Percentiles rank a stretch among this genome's conserved stretches.
Evolutionary conservation across 805 yeast genomes (phyloP).

Genomic region (Candida ovalis): DNA sequence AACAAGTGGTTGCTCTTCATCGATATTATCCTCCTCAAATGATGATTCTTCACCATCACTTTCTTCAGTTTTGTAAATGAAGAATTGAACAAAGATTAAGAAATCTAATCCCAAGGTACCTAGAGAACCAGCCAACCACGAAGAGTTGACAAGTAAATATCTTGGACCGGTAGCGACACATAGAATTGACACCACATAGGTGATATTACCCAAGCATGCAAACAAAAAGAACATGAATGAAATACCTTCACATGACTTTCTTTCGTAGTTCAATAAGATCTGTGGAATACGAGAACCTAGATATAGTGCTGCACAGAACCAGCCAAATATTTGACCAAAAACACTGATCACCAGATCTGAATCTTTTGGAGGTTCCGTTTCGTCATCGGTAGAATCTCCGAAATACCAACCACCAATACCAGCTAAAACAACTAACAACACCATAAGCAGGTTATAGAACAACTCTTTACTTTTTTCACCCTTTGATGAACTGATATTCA

Average conservation of each 20-base stretch:
- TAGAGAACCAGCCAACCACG: constrained; percentile 89
- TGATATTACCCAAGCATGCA: constrained; percentile 91
- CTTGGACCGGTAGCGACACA: constrained; percentile 66
- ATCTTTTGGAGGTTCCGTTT: constrained; percentile 31
- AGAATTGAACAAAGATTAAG: constrained; percentile 80
- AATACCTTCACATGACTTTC: constrained; percentile 94
- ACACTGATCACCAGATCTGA: constrained; percentile 59
- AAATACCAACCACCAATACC: constrained; percentile 89
- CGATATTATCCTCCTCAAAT: constrained; percentile 2
- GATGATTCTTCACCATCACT: constrained; percentile 24
- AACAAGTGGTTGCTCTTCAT: constrained; percentile 16
- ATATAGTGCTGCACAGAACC: constrained; percentile 69
- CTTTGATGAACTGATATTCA: constrained; percentile 14
- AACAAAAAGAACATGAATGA: constrained; percentile 90
- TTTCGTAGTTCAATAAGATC: constrained; percentile 73
- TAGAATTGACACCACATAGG: constrained; percentile 83
- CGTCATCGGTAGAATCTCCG: constrained; percentile 32
- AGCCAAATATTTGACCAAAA: constrained; percentile 84
- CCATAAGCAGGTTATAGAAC: constrained; percentile 46
- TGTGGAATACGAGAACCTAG: constrained; percentile 93
- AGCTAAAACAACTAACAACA: constrained; percentile 61
- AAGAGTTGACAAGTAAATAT: constrained; percentile 75
- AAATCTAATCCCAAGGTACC: constrained; percentile 87
- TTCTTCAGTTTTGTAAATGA: constrained; percentile 52
- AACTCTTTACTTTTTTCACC: constrained; percentile 22